These are phyloP conservation scores for Paraphysoderma sedebokerense DNA, from an alignment of 371 early-diverging fungal species.

Conservation along the genomic window DNA sequence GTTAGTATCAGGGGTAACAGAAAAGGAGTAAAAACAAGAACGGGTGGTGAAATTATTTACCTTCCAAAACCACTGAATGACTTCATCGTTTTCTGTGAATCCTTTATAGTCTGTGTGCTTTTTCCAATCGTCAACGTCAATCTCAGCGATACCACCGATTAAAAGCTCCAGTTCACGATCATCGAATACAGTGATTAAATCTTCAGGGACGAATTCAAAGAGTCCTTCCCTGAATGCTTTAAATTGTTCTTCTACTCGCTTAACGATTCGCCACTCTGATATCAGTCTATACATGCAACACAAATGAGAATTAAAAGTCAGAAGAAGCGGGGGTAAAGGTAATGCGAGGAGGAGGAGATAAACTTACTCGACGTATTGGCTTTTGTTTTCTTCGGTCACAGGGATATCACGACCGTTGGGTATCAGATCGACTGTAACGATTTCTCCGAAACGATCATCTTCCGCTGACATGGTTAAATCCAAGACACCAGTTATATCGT, in stretches of 20 bases:
- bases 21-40: constrained; percentile 2
- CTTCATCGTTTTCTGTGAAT: constrained; percentile 87
- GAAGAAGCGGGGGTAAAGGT: constrained; percentile 3
- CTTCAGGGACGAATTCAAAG: constrained; percentile 85
- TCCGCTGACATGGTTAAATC: constrained; percentile 84
- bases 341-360: constrained; percentile 1
- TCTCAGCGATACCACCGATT: constrained; percentile 96
- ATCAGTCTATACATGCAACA: constrained; percentile 45
- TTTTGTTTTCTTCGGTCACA: constrained; percentile 93
- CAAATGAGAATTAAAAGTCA: constrained; percentile 1
- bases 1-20: background rate
- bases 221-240: constrained; percentile 87
- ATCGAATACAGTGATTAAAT: constrained; percentile 87
- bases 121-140: constrained; percentile 98
- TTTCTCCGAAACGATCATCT: constrained; percentile 84
- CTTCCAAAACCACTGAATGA: constrained; percentile 97
- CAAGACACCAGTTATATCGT: constrained; percentile 71
- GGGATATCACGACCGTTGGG: constrained; percentile 75
- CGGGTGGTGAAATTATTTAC: constrained; percentile 13
- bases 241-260: constrained; percentile 86
- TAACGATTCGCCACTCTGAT: constrained; percentile 64
- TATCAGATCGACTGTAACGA: constrained; percentile 78
- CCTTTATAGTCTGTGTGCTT: constrained; percentile 96
- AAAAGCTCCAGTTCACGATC: constrained; percentile 95
- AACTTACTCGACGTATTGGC: constrained; percentile 73